Conservation (phyloP, 352 stramenopile species). For the Globisporangium orthogonon region DNA sequence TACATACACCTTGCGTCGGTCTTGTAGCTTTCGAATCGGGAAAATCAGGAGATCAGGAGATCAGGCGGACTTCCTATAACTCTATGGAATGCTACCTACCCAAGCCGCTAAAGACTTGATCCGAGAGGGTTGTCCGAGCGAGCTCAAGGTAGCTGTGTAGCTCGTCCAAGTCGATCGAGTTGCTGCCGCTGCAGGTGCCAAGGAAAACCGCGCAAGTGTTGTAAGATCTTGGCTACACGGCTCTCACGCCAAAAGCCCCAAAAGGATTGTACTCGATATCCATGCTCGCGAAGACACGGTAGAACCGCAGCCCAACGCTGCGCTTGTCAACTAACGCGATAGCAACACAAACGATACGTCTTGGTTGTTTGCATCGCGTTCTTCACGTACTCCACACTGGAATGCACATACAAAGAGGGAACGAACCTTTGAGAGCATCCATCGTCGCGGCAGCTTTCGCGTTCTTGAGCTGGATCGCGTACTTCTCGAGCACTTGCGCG, state of each 20-base stretch:
- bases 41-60: no score
- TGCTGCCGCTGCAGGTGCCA: slow-evolving; percentile 22
- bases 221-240: not conserved
- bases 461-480: slow-evolving; percentile 32
- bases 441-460: slow-evolving; percentile 24
- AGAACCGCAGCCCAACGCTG: slow-evolving; percentile 32
- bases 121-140: slow-evolving; percentile 31
- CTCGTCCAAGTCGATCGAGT: slow-evolving; percentile 50
- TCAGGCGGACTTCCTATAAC: no score
- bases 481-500: slow-evolving; percentile 23
- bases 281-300: slow-evolving; percentile 39
- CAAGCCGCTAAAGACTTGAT: slow-evolving; percentile 49
- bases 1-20: no score
- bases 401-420: no score
- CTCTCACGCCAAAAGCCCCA: not conserved
- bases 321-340: slow-evolving; percentile 27
- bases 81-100: slow-evolving; percentile 10
- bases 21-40: no score
- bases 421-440: slow-evolving; percentile 26
- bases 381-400: not conserved
- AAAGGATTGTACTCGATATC: slow-evolving; percentile 27
- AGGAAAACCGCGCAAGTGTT: not conserved
- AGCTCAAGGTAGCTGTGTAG: slow-evolving; percentile 37
- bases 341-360: not conserved
- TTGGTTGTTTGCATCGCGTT: no score